phyloP scores from a whole-genome alignment of 176 grass and related monocot species.

The Carex cristatella region DNA sequence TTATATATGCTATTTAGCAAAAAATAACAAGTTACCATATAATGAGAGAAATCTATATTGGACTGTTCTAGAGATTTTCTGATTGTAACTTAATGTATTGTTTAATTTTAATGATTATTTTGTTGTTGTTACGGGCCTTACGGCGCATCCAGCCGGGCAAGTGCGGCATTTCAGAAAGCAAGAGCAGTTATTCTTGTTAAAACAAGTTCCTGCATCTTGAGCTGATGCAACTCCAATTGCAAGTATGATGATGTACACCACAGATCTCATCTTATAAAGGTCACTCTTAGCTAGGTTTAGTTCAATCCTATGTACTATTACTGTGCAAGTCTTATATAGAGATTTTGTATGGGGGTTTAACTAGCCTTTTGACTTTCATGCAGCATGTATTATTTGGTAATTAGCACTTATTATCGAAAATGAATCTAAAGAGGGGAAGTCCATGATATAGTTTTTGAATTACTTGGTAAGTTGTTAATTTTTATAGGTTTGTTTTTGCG shows the following conservation, averaged over 20 bases:
- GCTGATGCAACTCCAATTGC: conserved; percentile 7
- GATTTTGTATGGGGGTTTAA: background rate
- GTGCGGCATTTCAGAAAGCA: background rate
- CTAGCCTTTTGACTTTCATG: conserved; percentile 3
- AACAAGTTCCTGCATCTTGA: conserved; percentile 7
- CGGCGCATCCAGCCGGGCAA: background rate
- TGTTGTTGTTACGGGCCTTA: background rate
- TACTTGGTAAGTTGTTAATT: background rate
- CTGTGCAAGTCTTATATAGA: background rate
- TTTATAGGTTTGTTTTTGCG: no score
- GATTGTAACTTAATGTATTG: background rate
- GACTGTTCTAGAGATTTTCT: background rate
- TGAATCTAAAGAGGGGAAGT: background rate
- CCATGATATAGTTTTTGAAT: background rate
- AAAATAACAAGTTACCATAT: no score
- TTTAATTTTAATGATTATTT: background rate
- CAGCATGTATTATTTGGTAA: background rate
- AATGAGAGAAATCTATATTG: background rate
- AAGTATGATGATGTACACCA: conserved; percentile 5
- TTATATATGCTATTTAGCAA: background rate
- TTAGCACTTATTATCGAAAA: background rate
- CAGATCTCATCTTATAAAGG: background rate
- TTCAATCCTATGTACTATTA: background rate
- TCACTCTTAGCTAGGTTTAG: background rate
- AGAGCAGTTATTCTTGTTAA: no score